Evolutionary conservation across 2,329 filamentous ascomycete species (phyloP).

Genomic region (Ceratocystis ficicola): DNA sequence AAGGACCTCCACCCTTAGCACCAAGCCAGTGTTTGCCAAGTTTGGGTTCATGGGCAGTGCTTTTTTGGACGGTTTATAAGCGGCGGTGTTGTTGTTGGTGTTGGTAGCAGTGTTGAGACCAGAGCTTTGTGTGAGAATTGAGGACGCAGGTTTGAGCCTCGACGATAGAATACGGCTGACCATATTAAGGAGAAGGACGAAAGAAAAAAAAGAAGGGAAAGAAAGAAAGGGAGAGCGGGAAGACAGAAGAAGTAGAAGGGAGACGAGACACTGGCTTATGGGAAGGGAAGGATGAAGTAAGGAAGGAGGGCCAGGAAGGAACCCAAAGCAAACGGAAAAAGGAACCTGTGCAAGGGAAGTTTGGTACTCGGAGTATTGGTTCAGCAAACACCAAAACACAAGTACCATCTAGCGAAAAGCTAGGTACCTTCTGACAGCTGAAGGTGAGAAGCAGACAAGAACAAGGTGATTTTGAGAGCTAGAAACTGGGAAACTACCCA

Average conservation of each 20-base stretch:
- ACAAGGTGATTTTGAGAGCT: constrained; percentile 2
- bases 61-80: constrained; percentile 13
- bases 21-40: constrained; percentile 38
- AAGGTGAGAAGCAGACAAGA: background rate
- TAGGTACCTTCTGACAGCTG: background rate
- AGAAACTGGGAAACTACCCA: constrained; percentile 9
- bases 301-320: constrained; percentile 9
- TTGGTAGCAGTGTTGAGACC: constrained; percentile 29
- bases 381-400: background rate
- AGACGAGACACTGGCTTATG: background rate
- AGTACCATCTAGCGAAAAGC: background rate
- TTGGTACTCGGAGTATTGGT: background rate
- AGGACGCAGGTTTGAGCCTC: constrained; percentile 35
- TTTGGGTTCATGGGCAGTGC: constrained; percentile 33
- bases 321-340: constrained; percentile 2
- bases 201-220: constrained; percentile 16
- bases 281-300: constrained; percentile 4
- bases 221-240: constrained; percentile 14
- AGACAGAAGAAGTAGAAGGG: constrained; percentile 15
- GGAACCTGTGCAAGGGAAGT: background rate
- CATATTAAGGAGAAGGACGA: constrained; percentile 21
- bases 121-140: constrained; percentile 35
- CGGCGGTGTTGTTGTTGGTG: background rate
- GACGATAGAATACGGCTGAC: constrained; percentile 49
- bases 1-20: constrained; percentile 42